These are phyloP conservation scores for Ormosia emarginata DNA, from an alignment of 306 rosid species.

Conservation along the genomic window DNA sequence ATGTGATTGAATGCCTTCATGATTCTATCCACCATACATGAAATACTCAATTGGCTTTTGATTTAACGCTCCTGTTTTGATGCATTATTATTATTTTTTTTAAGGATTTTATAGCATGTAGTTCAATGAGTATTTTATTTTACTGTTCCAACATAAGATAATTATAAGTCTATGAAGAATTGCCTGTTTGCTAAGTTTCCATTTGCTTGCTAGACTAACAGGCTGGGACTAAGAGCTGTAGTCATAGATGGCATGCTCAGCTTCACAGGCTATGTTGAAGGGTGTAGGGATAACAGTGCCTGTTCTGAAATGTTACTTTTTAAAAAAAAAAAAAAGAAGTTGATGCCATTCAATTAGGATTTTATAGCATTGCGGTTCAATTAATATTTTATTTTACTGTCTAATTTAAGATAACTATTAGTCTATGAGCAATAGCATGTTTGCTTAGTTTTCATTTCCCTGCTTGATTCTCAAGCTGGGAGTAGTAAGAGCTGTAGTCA, in stretches of 20 bases:
- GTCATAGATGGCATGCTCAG: constrained; percentile 48
- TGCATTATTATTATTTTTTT: too few species aligned
- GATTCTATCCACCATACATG: neutral
- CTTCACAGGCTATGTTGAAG: constrained; percentile 53
- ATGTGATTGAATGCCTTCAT: neutral
- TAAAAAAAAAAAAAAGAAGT: too few species aligned
- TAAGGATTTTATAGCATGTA: neutral
- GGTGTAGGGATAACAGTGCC: constrained; percentile 70
- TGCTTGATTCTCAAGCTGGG: too few species aligned
- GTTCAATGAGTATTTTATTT: neutral
- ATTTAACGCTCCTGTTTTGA: constrained; percentile 4
- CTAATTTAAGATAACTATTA: too few species aligned
- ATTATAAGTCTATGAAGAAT: neutral
- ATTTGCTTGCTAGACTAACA: constrained; percentile 1
- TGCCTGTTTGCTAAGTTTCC: neutral
- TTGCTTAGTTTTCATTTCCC: too few species aligned
- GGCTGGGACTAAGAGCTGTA: neutral
- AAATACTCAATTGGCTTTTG: neutral
- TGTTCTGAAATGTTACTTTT: too few species aligned
- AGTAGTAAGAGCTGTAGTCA: too few species aligned
- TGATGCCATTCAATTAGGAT: too few species aligned
- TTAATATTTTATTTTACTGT: too few species aligned
- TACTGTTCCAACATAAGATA: neutral
- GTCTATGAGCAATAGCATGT: too few species aligned
- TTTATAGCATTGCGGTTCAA: too few species aligned